phyloP scores from a whole-genome alignment of 306 rosid species.

The Cucurbita moschata region DNA sequence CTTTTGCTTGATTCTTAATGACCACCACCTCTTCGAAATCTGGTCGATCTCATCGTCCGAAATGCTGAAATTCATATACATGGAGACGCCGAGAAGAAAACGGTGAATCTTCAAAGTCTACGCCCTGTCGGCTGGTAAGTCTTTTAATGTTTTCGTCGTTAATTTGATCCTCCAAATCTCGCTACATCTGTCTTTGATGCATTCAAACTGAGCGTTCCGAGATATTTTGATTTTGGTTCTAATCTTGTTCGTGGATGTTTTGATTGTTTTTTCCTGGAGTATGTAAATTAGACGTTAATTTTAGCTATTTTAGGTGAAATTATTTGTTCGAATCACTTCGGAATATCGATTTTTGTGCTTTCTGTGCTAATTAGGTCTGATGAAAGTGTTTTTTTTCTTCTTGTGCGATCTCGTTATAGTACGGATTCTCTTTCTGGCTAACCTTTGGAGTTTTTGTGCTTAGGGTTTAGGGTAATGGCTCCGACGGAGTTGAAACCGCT shows the following conservation, averaged over 20 bases:
- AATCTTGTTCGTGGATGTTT: neutral
- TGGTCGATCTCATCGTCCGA: neutral
- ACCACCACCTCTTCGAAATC: neutral
- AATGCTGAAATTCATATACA: neutral
- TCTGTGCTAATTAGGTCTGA: neutral
- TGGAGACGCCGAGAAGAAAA: neutral
- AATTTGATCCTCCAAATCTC: neutral
- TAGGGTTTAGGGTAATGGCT: constrained; percentile 25
- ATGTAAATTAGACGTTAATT: neutral
- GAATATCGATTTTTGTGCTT: neutral
- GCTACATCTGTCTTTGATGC: neutral
- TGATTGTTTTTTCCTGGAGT: neutral
- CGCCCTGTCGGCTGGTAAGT: constrained; percentile 4
- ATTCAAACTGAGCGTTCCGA: neutral
- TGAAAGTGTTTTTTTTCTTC: neutral
- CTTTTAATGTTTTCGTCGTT: neutral
- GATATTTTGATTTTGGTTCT: neutral
- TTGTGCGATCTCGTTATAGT: neutral
- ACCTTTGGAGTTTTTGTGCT: neutral
- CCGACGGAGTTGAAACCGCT: neutral
- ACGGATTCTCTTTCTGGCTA: neutral
- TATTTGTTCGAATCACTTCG: neutral
- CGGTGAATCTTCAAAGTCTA: neutral
- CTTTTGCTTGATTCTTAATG: neutral
- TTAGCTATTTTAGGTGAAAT: neutral